These are phyloP conservation scores for Zalerion maritima DNA, from an alignment of 495 filamentous ascomycete genomes.

Conservation along the genomic window DNA sequence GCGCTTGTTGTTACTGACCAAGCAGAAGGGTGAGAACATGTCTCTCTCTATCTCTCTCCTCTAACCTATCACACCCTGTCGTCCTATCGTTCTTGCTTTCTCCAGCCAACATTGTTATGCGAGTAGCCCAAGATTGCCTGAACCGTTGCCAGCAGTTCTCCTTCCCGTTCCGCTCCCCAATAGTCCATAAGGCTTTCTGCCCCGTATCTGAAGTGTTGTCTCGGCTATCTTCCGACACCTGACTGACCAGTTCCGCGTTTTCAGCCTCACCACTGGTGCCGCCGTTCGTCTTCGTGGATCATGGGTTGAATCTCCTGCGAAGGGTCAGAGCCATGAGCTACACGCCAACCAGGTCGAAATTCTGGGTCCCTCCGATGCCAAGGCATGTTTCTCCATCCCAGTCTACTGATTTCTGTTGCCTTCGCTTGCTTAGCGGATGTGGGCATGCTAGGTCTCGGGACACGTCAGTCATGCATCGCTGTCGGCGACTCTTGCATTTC, in stretches of 20 bases:
- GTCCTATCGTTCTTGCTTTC: no score
- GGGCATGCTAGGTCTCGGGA: not conserved
- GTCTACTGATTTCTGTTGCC: no score
- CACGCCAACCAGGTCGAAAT: slow-evolving; percentile 52
- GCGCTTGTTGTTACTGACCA: slow-evolving; percentile 63
- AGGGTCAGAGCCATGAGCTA: slow-evolving; percentile 66
- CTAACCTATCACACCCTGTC: no score
- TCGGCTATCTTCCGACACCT: slow-evolving; percentile 6
- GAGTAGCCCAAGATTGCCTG: no score
- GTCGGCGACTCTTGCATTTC: slow-evolving; percentile 2
- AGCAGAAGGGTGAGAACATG: slow-evolving; percentile 54
- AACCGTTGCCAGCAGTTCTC: no score
- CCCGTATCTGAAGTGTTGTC: no score
- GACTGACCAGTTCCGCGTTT: slow-evolving; percentile 5
- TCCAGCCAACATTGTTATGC: no score
- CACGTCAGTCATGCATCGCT: not conserved
- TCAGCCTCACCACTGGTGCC: slow-evolving; percentile 64
- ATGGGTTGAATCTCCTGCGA: slow-evolving; percentile 62
- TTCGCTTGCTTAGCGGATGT: no score
- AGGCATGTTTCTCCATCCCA: slow-evolving; percentile 57
- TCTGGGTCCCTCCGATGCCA: slow-evolving; percentile 61
- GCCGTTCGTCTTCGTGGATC: slow-evolving; percentile 65
- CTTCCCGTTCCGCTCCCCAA: no score
- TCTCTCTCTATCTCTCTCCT: slow-evolving; percentile 8
- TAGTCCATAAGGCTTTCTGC: no score